phyloP scores from a whole-genome alignment of 352 stramenopile species.

The Thalassiosira tumida region DNA sequence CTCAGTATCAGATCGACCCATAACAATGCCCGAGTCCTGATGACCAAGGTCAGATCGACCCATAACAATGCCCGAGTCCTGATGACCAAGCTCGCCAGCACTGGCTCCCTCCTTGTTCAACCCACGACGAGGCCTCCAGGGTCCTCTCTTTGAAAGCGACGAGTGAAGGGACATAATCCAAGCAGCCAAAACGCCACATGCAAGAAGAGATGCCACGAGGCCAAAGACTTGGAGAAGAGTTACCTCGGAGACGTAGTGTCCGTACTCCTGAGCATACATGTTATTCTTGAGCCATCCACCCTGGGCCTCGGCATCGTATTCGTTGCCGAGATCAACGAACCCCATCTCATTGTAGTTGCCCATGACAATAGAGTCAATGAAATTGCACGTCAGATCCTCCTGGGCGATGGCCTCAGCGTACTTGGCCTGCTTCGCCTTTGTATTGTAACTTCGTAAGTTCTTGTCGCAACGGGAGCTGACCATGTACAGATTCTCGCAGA shows the following conservation, averaged over 20 bases:
- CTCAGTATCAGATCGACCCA: slow-evolving; percentile 83
- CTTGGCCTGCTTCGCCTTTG: slow-evolving; percentile 36
- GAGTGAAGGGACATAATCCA: slow-evolving; percentile 36
- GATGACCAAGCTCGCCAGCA: slow-evolving; percentile 15
- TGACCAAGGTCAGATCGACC: slow-evolving; percentile 71
- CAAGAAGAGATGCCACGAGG: slow-evolving; percentile 46
- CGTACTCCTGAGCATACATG: slow-evolving; percentile 55
- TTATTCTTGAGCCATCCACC: background rate
- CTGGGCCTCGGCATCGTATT: background rate
- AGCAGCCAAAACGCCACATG: slow-evolving; percentile 38
- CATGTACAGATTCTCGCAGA: slow-evolving; percentile 32
- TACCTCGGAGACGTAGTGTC: slow-evolving; percentile 55
- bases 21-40: slow-evolving; percentile 82
- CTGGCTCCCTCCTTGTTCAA: no score
- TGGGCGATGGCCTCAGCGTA: slow-evolving; percentile 57
- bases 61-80: slow-evolving; percentile 84
- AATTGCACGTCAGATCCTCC: slow-evolving; percentile 87
- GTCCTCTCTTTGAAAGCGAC: background rate
- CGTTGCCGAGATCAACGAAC: slow-evolving; percentile 43
- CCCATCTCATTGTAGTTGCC: slow-evolving; percentile 88
- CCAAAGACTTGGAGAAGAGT: slow-evolving; percentile 67
- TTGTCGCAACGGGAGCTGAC: slow-evolving; percentile 67
- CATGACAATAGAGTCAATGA: slow-evolving; percentile 85
- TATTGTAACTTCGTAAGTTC: slow-evolving; percentile 62
- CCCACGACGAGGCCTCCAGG: no score